Percentiles rank a stretch among this genome's conserved stretches.
phyloP scores from a whole-genome alignment of 2,329 filamentous ascomycete species.

The Rhytidhysteron rufulum region DNA sequence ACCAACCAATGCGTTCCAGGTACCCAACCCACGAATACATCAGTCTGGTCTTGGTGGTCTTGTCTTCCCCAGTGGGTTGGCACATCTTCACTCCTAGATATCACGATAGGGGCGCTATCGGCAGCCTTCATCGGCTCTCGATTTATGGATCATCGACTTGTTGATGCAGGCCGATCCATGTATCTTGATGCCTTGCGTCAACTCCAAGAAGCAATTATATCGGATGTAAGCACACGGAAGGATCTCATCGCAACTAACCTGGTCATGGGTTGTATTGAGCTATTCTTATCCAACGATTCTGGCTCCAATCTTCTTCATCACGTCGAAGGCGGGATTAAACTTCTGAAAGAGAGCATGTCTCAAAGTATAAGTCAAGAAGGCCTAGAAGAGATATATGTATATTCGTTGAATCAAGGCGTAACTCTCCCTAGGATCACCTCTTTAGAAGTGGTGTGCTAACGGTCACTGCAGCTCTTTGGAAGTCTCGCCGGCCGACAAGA shows the following conservation, averaged over 20 bases:
- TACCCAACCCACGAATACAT: slow-evolving; percentile 12
- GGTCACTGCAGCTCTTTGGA: slow-evolving; percentile 9
- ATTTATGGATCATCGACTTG: slow-evolving; percentile 11
- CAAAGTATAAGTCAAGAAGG: slow-evolving; percentile 8
- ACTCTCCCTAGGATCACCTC: background rate
- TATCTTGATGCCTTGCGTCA: slow-evolving; percentile 15
- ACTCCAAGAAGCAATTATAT: slow-evolving; percentile 12
- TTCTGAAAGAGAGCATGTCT: slow-evolving; percentile 6
- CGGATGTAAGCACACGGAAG: slow-evolving; percentile 7
- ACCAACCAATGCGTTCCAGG: slow-evolving; percentile 5
- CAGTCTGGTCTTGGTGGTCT: slow-evolving; percentile 13
- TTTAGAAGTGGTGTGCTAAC: background rate
- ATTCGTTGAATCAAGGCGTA: background rate
- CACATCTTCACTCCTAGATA: slow-evolving; percentile 14
- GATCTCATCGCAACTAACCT: slow-evolving; percentile 16
- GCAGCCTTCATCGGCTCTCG: slow-evolving; percentile 15
- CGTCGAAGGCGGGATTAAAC: slow-evolving; percentile 15
- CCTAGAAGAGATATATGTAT: background rate
- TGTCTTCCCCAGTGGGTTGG: slow-evolving; percentile 15
- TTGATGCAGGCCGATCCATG: slow-evolving; percentile 9
- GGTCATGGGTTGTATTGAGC: slow-evolving; percentile 16
- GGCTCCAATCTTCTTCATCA: slow-evolving; percentile 12
- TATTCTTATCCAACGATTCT: slow-evolving; percentile 16
- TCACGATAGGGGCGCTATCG: slow-evolving; percentile 14
- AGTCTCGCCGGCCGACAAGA: slow-evolving; percentile 9